phyloP scores from a whole-genome alignment of 768 basidiomycete genomes.

The Calvatia gigantea region DNA sequence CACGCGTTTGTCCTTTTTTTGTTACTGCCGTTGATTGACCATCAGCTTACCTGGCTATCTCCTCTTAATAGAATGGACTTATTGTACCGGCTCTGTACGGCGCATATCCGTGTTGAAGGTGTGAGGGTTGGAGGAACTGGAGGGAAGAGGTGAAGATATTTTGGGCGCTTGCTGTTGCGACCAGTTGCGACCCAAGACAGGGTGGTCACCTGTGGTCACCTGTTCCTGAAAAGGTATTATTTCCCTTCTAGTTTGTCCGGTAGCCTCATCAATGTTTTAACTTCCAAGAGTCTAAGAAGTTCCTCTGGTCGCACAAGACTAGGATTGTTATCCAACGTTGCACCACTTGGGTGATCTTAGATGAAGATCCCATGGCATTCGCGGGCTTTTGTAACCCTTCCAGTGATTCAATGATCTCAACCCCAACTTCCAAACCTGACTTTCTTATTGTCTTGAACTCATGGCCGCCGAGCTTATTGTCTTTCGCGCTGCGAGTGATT shows the following conservation, averaged over 20 bases:
- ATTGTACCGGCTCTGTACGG: not conserved
- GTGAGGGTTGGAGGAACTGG: not conserved
- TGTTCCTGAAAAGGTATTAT: too few relatives aligned
- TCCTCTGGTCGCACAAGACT: too few relatives aligned
- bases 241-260: too few relatives aligned
- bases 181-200: too few relatives aligned
- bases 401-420: not conserved
- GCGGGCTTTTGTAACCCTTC: not conserved
- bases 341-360: not conserved
- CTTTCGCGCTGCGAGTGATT: not conserved
- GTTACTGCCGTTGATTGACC: not conserved
- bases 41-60: not conserved
- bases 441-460: conserved; percentile 9
- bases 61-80: not conserved
- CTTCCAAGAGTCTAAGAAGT: too few relatives aligned
- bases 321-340: too few relatives aligned
- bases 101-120: not conserved
- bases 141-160: not conserved
- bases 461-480: conserved; percentile 7
- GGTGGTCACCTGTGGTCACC: too few relatives aligned
- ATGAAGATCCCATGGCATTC: not conserved
- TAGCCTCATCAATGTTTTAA: too few relatives aligned
- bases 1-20: not conserved
- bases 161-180: not conserved
- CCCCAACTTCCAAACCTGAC: not conserved